Percentiles rank a stretch among this genome's conserved stretches.
phyloP scores from a whole-genome alignment of 2,329 filamentous ascomycete genomes.

The Cladosporium sp. region DNA sequence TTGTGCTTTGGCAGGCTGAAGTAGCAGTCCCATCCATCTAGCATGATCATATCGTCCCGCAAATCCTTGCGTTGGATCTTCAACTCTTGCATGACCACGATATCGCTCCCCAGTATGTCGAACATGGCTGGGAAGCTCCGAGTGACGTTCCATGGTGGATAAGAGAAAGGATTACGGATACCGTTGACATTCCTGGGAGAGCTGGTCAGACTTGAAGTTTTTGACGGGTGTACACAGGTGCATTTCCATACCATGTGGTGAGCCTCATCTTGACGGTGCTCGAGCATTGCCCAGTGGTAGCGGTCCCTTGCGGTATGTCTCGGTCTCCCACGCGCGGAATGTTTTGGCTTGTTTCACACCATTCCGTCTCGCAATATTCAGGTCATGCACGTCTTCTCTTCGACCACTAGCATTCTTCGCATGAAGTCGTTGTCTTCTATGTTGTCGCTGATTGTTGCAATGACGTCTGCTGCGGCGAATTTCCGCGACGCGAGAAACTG shows the following conservation, averaged over 20 bases:
- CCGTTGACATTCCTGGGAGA: constrained; percentile 54
- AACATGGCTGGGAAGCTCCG: constrained; percentile 72
- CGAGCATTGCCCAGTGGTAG: neutral
- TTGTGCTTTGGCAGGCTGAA: constrained; percentile 93
- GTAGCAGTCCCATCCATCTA: constrained; percentile 93
- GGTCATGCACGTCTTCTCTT: neutral
- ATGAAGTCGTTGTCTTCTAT: neutral
- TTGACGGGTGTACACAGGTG: neutral
- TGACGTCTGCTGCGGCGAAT: constrained; percentile 13
- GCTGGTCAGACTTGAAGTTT: neutral
- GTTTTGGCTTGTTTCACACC: neutral
- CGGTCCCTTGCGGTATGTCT: constrained; percentile 7
- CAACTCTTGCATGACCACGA: constrained; percentile 91
- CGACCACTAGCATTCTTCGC: neutral
- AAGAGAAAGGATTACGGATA: constrained; percentile 56
- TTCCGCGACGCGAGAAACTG: constrained; percentile 10
- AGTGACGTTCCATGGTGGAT: constrained; percentile 52
- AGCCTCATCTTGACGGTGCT: constrained; percentile 34
- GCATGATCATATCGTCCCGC: constrained; percentile 90
- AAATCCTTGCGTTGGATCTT: constrained; percentile 95
- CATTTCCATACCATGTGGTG: constrained; percentile 37
- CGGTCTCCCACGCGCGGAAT: constrained; percentile 1
- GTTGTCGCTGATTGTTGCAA: neutral
- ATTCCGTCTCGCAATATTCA: neutral
- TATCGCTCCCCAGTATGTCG: constrained; percentile 85